Evolutionary conservation across 257 asterid genomes (phyloP).

Genomic region (Solanum gracilifrons): DNA sequence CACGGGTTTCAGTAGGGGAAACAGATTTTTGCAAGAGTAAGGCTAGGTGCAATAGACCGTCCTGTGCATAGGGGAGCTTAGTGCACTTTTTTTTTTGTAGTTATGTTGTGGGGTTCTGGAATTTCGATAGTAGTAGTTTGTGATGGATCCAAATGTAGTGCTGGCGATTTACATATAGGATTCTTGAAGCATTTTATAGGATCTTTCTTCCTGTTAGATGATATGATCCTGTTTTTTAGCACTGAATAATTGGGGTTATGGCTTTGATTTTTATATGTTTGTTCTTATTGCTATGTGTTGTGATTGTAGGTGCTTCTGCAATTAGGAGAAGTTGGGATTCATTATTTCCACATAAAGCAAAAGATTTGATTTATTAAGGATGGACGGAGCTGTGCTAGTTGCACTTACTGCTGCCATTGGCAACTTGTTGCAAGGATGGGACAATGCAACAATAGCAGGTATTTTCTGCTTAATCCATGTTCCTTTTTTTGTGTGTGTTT

Average conservation of each 20-base stretch:
- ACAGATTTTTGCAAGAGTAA: not conserved
- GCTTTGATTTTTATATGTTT: not conserved
- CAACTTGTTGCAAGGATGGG: conserved; percentile 96
- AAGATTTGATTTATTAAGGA: conserved; percentile 12
- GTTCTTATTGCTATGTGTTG: not conserved
- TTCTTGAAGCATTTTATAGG: not conserved
- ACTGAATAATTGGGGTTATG: not conserved
- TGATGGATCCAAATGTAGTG: not conserved
- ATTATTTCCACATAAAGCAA: not conserved
- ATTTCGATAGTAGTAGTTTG: not conserved
- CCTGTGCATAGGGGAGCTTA: not conserved
- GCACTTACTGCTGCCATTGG: conserved; percentile 90
- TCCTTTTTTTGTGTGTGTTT: not conserved
- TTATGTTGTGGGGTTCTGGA: not conserved
- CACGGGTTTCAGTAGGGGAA: not conserved
- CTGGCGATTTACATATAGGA: not conserved
- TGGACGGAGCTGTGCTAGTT: conserved; percentile 78
- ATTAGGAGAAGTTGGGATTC: not conserved
- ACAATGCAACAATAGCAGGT: conserved; percentile 99
- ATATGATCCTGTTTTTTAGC: not conserved
- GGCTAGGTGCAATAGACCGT: not conserved
- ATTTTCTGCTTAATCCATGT: not conserved
- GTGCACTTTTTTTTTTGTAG: not conserved
- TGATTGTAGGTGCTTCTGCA: not conserved
- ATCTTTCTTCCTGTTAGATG: not conserved